Percentiles rank a stretch among this genome's conserved stretches.
Conservation (phyloP, 805 yeast genomes). For the Blastobotrys americana region DNA sequence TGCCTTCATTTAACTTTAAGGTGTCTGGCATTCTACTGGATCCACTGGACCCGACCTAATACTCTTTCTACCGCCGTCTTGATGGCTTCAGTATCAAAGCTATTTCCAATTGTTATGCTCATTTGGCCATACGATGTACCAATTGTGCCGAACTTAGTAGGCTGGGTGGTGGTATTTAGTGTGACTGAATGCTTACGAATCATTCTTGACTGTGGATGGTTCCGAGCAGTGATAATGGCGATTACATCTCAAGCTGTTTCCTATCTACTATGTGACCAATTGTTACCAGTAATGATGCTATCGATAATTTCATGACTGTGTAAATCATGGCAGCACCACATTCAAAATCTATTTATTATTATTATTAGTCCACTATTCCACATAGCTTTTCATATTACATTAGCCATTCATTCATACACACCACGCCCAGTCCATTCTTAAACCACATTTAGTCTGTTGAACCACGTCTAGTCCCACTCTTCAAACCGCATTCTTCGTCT, state of each 20-base stretch:
- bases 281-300: slow-evolving; percentile 1
- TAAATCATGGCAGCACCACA: background rate
- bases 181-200: slow-evolving; percentile 57
- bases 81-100: slow-evolving; percentile 69
- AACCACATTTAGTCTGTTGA: background rate
- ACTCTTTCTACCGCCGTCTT: slow-evolving; percentile 60
- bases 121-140: slow-evolving; percentile 96
- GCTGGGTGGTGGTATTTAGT: slow-evolving; percentile 52
- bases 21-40: slow-evolving; percentile 26
- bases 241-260: slow-evolving; percentile 16
- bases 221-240: slow-evolving; percentile 27
- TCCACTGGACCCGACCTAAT: slow-evolving; percentile 35
- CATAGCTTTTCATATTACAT: no score
- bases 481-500: slow-evolving; percentile 33
- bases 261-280: slow-evolving; percentile 11
- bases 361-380: background rate
- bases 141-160: slow-evolving; percentile 52
- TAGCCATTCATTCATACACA: no score
- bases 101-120: slow-evolving; percentile 85
- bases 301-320: no score
- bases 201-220: slow-evolving; percentile 33
- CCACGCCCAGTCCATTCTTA: no score
- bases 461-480: slow-evolving; percentile 37
- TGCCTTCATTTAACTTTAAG: slow-evolving; percentile 33
- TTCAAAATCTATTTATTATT: background rate